These are phyloP conservation scores for Candida rishiriensis DNA, from an alignment of 805 yeast genomes.

Conservation along the genomic window DNA sequence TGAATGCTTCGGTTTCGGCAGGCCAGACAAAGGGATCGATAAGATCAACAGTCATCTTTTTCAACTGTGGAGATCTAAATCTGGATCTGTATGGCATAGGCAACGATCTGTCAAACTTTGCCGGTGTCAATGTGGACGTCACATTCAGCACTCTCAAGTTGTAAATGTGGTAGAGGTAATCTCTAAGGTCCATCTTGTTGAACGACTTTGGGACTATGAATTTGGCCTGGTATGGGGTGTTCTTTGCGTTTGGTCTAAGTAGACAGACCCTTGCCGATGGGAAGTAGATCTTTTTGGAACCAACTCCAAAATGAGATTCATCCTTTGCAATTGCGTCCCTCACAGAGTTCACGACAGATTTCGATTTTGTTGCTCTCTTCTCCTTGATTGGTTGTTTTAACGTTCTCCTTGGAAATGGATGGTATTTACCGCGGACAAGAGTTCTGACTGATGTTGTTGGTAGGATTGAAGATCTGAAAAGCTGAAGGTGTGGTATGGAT, in stretches of 20 bases:
- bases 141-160: conserved; percentile 87
- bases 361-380: conserved; percentile 24
- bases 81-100: conserved; percentile 60
- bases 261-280: conserved; percentile 82
- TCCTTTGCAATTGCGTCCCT: conserved; percentile 53
- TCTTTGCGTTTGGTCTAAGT: conserved; percentile 90
- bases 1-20: conserved; percentile 37
- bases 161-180: conserved; percentile 84
- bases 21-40: conserved; percentile 97
- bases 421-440: conserved; percentile 26
- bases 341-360: conserved; percentile 24
- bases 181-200: conserved; percentile 92
- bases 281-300: conserved; percentile 71
- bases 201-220: conserved; percentile 91
- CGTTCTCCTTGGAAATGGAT: conserved; percentile 22
- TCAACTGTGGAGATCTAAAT: conserved; percentile 72
- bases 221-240: conserved; percentile 95
- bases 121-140: conserved; percentile 80
- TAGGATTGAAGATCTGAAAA: background rate
- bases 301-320: conserved; percentile 77
- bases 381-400: conserved; percentile 15
- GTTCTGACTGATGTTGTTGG: conserved; percentile 16
- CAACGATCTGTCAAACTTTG: conserved; percentile 51
- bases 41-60: conserved; percentile 97
- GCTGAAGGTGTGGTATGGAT: background rate